Base-by-base conservation (phyloP, 1,284 basidiomycete genomes). In the Fomitopsis pinicola region DNA sequence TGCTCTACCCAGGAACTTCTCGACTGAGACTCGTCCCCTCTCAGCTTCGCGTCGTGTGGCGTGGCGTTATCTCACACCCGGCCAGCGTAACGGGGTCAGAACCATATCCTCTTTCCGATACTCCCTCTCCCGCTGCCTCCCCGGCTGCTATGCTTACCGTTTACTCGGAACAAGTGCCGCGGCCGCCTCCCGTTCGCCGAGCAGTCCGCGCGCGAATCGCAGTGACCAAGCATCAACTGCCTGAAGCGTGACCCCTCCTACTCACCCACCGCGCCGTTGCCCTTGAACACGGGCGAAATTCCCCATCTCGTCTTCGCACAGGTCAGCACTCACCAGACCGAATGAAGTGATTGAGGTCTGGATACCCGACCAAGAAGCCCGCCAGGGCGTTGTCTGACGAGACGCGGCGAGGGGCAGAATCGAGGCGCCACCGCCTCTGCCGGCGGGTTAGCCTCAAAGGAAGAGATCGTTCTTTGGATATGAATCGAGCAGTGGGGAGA, bases 401-500 rank as follows among this genome's bases (percentile, higher is more conserved):
- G 65, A 65, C 56, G 66, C 65, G 45, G 62, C 64, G 30, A 65
- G 64, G 26, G 56, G 56, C 30, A 58, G 74, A 57, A 73, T 54
- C 35, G 35, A 54, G 52, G 75, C 59, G 73, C 76, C 48, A 74
- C 74, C 8, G 77, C 79, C 5, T 74, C 75, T 62, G 36, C 55
- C 50, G 15, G 53, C 52, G 28, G 42, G 38, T 45, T 17, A 63
- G 52, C 58, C 63, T 22, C 62, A 66, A 84, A 74, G 71, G 26
- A 75, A 73, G 63, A 76, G 72, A 55, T 64, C 71, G 7, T 82
- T 42, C 15, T 45, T 76, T 68, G 87, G 83, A 75, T 90, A 88
- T 71, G 87, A 88, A 36, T 88, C 86, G 86, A 86, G 87, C 0
- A 62, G 84, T 45, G 86, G 87, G 57, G 85, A 78, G 74, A 79